Conservation (phyloP, 2,329 filamentous ascomycete species). For the Alternaria ventricosa region DNA sequence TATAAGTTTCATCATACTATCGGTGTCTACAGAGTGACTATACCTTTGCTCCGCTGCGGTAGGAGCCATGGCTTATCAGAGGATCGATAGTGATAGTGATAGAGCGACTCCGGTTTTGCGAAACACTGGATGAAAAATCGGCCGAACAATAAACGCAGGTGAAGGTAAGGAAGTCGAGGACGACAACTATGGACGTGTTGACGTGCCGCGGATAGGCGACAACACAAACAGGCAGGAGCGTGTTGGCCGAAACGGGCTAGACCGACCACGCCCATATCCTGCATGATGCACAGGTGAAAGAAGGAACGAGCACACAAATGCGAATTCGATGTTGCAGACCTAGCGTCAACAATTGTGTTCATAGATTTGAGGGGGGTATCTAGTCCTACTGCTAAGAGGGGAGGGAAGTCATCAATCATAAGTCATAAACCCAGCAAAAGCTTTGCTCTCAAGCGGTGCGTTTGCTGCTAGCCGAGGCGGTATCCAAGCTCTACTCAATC, state of each 20-base stretch:
- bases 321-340: too few species aligned
- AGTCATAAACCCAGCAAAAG: background rate
- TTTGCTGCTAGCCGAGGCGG: background rate
- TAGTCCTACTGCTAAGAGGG: constrained; percentile 13
- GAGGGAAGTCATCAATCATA: constrained; percentile 17
- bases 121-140: background rate
- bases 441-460: background rate
- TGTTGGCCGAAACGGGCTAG: background rate
- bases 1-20: background rate
- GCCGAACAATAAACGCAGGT: background rate
- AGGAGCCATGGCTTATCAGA: background rate
- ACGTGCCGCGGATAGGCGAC: background rate
- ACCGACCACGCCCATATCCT: background rate
- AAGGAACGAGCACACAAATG: too few species aligned
- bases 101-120: background rate
- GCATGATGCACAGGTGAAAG: background rate
- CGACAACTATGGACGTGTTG: background rate
- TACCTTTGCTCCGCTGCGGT: background rate
- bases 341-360: too few species aligned
- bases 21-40: background rate
- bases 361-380: constrained; percentile 26
- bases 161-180: background rate
- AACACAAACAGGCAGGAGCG: background rate
- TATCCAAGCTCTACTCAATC: background rate
- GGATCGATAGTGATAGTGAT: background rate